Percentiles rank a stretch among this genome's conserved stretches.
phyloP scores from a whole-genome alignment of 441 rosid species.

The Populus trichocarpa region DNA sequence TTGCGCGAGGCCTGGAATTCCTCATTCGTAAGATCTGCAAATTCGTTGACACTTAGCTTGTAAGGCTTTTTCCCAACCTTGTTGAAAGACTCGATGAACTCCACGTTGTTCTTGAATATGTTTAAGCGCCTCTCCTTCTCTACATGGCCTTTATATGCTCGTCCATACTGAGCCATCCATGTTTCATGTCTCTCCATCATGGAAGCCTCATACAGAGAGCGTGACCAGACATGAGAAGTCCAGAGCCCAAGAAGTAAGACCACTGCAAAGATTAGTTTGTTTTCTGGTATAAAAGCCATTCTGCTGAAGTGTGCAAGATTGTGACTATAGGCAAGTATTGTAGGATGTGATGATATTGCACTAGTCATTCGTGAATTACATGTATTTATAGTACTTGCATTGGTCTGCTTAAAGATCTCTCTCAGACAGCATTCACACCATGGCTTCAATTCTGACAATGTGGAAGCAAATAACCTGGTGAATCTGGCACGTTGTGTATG shows the following conservation, averaged over 20 bases:
- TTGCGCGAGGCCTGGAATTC: constrained; percentile 60
- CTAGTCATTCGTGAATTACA: not conserved
- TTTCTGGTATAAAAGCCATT: not conserved
- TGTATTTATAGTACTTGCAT: constrained; percentile 15
- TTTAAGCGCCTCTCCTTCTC: constrained; percentile 52
- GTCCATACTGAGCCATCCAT: constrained; percentile 43
- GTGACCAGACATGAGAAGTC: constrained; percentile 35
- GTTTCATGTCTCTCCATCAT: constrained; percentile 28
- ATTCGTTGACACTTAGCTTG: constrained; percentile 61
- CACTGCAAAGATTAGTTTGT: not conserved
- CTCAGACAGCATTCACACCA: constrained; percentile 1
- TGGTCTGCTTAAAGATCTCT: not conserved
- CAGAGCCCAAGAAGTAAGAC: constrained; percentile 22
- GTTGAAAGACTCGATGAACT: constrained; percentile 62
- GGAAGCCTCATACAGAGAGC: constrained; percentile 21
- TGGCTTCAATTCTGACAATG: not conserved
- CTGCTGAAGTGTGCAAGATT: not conserved
- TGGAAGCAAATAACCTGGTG: constrained; percentile 4
- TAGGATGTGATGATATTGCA: not conserved
- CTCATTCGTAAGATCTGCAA: constrained; percentile 67
- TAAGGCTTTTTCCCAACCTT: constrained; percentile 45
- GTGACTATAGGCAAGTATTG: not conserved
- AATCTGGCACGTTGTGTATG: constrained; percentile 15
- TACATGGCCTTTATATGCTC: constrained; percentile 20
- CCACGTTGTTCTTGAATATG: constrained; percentile 65